Evolutionary conservation across 73 alveolate species (phyloP).

Genomic region (Paramecium caudatum): DNA sequence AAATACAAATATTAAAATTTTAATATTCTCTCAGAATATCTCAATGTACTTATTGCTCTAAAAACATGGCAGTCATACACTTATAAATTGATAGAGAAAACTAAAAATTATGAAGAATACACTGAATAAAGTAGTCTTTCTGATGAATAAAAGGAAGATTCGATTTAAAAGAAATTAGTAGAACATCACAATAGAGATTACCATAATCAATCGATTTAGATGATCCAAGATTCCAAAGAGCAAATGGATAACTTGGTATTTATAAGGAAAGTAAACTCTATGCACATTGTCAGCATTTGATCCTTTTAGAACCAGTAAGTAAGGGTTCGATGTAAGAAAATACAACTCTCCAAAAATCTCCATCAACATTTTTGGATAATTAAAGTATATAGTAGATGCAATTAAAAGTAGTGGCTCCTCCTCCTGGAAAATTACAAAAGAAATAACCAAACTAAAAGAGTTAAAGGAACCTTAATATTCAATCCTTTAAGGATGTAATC

Average conservation of each 20-base stretch:
- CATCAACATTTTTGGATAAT: constrained; percentile 2
- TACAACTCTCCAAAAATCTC: neutral
- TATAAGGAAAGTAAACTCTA: neutral
- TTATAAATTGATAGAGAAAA: neutral
- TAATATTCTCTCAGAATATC: constrained; percentile 31
- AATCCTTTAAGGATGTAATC: neutral
- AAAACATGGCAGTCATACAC: constrained; percentile 55
- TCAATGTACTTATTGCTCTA: constrained; percentile 40
- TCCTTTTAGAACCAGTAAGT: neutral
- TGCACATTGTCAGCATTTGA: neutral
- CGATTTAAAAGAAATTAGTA: neutral
- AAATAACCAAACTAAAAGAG: no score
- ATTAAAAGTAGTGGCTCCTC: no score
- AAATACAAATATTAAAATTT: constrained; percentile 36
- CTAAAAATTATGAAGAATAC: constrained; percentile 16
- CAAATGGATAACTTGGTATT: neutral
- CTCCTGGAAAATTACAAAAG: no score
- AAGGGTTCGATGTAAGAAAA: neutral
- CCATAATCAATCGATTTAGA: neutral
- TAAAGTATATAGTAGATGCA: neutral
- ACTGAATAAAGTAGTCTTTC: constrained; percentile 16
- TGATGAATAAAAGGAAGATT: neutral
- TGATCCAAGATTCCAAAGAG: neutral
- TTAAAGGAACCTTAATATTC: no score
- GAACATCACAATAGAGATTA: constrained; percentile 1